Base-by-base conservation (phyloP, 805 yeast species). In the Candida glaebosa region DNA sequence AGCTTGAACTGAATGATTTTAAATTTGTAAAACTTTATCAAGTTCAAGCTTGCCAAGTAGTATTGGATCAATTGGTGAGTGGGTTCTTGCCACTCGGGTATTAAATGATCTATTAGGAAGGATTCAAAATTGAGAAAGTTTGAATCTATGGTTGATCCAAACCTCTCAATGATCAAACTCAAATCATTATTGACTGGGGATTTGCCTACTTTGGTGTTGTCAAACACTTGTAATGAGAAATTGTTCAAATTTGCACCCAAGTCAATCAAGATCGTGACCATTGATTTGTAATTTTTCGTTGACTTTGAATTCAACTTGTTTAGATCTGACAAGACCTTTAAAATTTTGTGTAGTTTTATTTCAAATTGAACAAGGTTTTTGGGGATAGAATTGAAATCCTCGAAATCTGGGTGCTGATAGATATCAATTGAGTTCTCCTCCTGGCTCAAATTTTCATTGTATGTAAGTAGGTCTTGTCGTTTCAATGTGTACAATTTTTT, bases 231-330 rank as follows among this genome's bases (percentile, higher is more conserved):
- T 25, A 78, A 65, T 16, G 80, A 73, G 48, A 78, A 76, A 44
- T 78, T 74, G 54, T 78, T 78, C 49, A 77, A 66, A 49, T 75
- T 74, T 3, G 80, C 81, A 16, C 83, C 83, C 38, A 78, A 59
- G 51, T 76, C 80, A 10, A 76, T 67, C 47, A 77, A 51, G 4
- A 63, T 58, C 12, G 59, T 44, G 38, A 75, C 61, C 25, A 73
- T 54, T 0, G 51, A 49, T 39, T 70, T 71, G 45, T 68, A 66
- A 47, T 69, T 65, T 34, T 69, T 67, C 17, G 63, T 58, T 7
- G 72, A 51, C 18, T 64, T 60, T n/a, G 68, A 54, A 46, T 66
- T 61, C 3, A 63, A 45, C 33, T 57, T 57, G 45, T 73, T 74
- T 33, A 76, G 47, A 25, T 63, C 68, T 19, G 48, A 44, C 18